Conservation (phyloP, 345 rosid genomes). For the Salix udensis region DNA sequence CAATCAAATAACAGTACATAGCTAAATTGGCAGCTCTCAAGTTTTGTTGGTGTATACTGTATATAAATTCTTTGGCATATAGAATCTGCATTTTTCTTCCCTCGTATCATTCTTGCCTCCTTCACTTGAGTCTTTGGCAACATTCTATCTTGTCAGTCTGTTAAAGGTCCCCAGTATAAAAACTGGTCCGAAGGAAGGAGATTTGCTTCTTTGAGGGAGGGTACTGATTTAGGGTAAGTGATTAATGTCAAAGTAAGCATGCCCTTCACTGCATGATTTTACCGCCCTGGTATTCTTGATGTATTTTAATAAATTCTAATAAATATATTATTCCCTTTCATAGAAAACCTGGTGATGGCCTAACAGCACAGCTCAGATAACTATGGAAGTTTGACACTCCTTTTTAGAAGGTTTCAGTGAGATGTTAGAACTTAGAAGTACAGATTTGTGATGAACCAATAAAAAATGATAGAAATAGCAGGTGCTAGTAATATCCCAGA, state of each 20-base stretch:
- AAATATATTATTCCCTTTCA: too few species aligned
- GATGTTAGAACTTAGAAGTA: too few species aligned
- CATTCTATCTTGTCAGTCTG: background rate
- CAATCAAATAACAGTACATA: slow-evolving; percentile 15
- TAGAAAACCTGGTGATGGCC: too few species aligned
- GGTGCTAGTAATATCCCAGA: too few species aligned
- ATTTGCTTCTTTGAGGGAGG: background rate
- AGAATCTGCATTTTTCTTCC: background rate
- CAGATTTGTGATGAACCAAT: too few species aligned
- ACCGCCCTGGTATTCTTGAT: background rate
- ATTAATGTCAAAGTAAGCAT: background rate
- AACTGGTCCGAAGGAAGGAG: background rate
- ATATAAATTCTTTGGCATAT: slow-evolving; percentile 21
- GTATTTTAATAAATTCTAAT: too few species aligned
- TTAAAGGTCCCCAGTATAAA: background rate
- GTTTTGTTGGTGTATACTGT: slow-evolving; percentile 25
- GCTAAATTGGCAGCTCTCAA: background rate
- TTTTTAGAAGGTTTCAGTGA: too few species aligned
- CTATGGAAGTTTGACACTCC: too few species aligned
- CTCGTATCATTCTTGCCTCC: slow-evolving; percentile 2
- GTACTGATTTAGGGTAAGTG: background rate
- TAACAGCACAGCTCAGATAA: too few species aligned
- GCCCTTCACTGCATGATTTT: background rate
- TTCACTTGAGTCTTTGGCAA: background rate
- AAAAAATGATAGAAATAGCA: too few species aligned